These are phyloP conservation scores for Saccharomyces hybrid DNA, from an alignment of 1,139 yeast species.

Conservation along the genomic window DNA sequence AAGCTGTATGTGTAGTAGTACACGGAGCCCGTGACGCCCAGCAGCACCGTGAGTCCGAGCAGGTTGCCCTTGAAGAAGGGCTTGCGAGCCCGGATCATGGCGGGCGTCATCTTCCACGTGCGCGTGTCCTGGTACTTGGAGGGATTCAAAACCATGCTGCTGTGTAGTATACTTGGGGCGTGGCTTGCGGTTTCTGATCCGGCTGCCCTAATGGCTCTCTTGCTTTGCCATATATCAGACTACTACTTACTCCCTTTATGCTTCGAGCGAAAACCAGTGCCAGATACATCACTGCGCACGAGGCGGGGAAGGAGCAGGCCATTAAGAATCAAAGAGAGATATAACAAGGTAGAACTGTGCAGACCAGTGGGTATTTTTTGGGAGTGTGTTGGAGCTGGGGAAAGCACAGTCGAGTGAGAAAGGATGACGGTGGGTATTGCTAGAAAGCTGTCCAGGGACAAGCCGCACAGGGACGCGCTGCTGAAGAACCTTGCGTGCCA, in stretches of 20 bases:
- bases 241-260: neutral
- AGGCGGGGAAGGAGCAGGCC: neutral
- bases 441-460: constrained; percentile 33
- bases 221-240: neutral
- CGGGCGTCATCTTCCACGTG: constrained; percentile 89
- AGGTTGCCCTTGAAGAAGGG: constrained; percentile 80
- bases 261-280: neutral
- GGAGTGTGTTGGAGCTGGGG: neutral
- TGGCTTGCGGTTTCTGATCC: neutral
- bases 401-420: neutral
- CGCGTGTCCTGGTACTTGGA: constrained; percentile 62
- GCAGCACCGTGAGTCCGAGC: constrained; percentile 49
- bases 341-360: neutral
- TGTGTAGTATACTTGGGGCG: constrained; percentile 4
- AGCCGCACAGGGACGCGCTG: constrained; percentile 47
- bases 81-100: constrained; percentile 78
- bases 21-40: constrained; percentile 60
- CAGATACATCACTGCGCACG: neutral
- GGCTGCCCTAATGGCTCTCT: neutral
- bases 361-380: too few species aligned
- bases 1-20: constrained; percentile 67
- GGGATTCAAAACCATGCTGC: constrained; percentile 25
- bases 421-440: constrained; percentile 30
- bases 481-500: constrained; percentile 58
- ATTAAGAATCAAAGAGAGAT: neutral